Evolutionary conservation across 108 stramenopile species (phyloP).

Genomic region (Fistulifera pelliculosa): DNA sequence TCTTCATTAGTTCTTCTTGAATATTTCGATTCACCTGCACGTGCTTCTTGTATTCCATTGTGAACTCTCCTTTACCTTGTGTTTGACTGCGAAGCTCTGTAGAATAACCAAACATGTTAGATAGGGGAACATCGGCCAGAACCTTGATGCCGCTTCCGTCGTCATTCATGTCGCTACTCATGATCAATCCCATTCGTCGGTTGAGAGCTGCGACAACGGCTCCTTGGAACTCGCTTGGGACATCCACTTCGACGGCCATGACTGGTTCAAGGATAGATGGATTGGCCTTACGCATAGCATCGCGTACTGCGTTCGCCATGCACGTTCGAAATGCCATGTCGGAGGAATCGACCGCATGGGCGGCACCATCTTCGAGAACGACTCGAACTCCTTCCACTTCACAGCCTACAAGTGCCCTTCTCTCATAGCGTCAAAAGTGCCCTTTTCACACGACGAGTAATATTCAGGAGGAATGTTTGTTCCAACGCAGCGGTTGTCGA

Average conservation of each 20-base stretch:
- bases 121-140: conserved; percentile 86
- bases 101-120: conserved; percentile 95
- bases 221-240: conserved; percentile 97
- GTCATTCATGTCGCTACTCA: conserved; percentile 85
- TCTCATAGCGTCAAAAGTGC: conserved; percentile 80
- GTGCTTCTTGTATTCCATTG: conserved; percentile 97
- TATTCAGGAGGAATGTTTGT: conserved; percentile 98
- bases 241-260: conserved; percentile 90
- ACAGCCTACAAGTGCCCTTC: conserved; percentile 90
- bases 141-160: conserved; percentile 85
- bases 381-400: conserved; percentile 91
- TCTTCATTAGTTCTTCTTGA: conserved; percentile 85
- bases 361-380: conserved; percentile 89
- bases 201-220: conserved; percentile 90
- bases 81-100: conserved; percentile 92
- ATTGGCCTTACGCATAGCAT: conserved; percentile 77
- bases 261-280: conserved; percentile 91
- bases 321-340: conserved; percentile 97
- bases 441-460: conserved; percentile 93
- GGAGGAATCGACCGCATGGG: conserved; percentile 95
- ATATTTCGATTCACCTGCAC: conserved; percentile 66
- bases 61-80: conserved; percentile 98
- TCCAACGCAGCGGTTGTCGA: conserved; percentile 89
- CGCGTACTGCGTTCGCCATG: conserved; percentile 89
- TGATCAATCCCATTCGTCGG: conserved; percentile 89